These are phyloP conservation scores for Solanum clarkiae DNA, from an alignment of 257 asterid genomes.

Conservation along the genomic window DNA sequence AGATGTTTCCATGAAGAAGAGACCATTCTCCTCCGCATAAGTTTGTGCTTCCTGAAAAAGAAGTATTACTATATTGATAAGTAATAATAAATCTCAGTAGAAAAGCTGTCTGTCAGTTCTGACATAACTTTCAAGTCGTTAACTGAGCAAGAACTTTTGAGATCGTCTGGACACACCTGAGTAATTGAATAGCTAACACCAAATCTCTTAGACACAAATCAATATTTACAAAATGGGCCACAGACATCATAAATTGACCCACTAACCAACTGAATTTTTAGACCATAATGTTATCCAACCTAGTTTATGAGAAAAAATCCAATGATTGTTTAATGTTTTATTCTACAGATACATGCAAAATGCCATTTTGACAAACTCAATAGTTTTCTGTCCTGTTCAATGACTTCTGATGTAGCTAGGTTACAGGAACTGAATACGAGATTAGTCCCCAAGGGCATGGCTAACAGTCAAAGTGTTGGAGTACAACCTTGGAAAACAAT, in stretches of 20 bases:
- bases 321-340: neutral
- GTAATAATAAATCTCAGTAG: neutral
- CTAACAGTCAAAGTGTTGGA: neutral
- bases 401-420: neutral
- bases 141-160: neutral
- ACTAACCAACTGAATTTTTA: neutral
- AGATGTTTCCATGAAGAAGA: constrained; percentile 66
- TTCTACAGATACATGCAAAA: neutral
- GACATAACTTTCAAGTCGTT: neutral
- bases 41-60: constrained; percentile 49
- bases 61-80: neutral
- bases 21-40: constrained; percentile 58
- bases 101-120: neutral
- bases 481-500: neutral
- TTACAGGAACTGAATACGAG: neutral
- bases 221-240: neutral
- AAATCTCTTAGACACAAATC: neutral
- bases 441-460: neutral
- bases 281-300: neutral
- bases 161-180: neutral
- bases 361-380: neutral
- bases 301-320: neutral
- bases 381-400: neutral
- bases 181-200: neutral
- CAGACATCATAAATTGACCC: neutral